These are phyloP conservation scores for Geopyxis carbonaria DNA, from an alignment of 495 filamentous ascomycete genomes.

Conservation along the genomic window DNA sequence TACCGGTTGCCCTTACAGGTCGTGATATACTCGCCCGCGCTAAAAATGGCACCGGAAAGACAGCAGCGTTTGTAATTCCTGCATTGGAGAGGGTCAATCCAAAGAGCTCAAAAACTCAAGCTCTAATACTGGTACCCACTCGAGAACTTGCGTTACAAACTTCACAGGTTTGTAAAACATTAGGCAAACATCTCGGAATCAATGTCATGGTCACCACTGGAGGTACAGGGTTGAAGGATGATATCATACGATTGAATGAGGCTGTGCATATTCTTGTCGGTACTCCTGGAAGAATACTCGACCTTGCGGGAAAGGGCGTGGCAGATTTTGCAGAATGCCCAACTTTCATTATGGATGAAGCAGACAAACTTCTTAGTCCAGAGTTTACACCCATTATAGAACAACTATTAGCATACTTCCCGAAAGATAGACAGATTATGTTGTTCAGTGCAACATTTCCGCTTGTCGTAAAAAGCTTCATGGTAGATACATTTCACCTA, in stretches of 20 bases:
- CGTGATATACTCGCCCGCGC: conserved; percentile 90
- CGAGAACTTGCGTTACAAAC: conserved; percentile 97
- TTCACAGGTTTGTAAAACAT: conserved; percentile 94
- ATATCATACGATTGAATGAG: conserved; percentile 87
- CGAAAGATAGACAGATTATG: conserved; percentile 96
- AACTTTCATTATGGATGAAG: conserved; percentile 98
- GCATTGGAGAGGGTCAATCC: conserved; percentile 90
- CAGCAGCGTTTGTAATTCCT: conserved; percentile 91
- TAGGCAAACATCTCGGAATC: conserved; percentile 88
- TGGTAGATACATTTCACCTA: conserved; percentile 30
- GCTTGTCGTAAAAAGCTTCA: conserved; percentile 87
- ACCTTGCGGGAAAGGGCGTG: conserved; percentile 83
- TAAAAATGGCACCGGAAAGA: conserved; percentile 98
- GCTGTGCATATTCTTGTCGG: conserved; percentile 95
- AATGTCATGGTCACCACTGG: conserved; percentile 99
- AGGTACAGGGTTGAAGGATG: conserved; percentile 83
- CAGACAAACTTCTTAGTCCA: conserved; percentile 86
- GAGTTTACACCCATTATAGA: conserved; percentile 97
- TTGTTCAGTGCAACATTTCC: conserved; percentile 97
- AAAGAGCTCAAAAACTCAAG: conserved; percentile 86
- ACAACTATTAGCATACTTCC: conserved; percentile 79
- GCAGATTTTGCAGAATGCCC: conserved; percentile 92
- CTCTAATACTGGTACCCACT: conserved; percentile 88
- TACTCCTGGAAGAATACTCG: conserved; percentile 87
- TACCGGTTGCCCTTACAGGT: conserved; percentile 87